A percentile compares a stretch with the other conserved stretches of the same genome.
phyloP scores from a whole-genome alignment of 495 filamentous ascomycete genomes.

The Aspergillus taichungensis region DNA sequence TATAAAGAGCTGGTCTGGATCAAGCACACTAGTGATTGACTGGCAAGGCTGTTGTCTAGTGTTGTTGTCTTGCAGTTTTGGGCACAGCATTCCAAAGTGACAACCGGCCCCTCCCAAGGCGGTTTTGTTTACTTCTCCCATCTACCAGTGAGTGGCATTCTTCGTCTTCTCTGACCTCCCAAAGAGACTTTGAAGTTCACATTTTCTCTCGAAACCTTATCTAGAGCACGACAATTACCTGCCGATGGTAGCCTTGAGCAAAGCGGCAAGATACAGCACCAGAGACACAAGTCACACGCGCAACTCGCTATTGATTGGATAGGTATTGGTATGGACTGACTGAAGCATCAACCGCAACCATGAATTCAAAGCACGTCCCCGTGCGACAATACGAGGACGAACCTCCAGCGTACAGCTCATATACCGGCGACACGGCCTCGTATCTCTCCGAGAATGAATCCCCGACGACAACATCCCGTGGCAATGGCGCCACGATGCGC shows the following conservation, averaged over 20 bases:
- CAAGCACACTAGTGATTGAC: too few relatives aligned
- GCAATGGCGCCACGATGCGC: slow-evolving; percentile 48
- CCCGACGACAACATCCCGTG: slow-evolving; percentile 12
- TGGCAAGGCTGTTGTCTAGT: too few relatives aligned
- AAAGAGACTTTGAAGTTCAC: slow-evolving; percentile 1
- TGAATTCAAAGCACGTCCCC: slow-evolving; percentile 24
- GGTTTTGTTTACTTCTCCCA: neutral
- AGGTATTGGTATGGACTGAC: slow-evolving; percentile 13
- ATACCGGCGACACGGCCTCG: slow-evolving; percentile 20
- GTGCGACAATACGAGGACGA: slow-evolving; percentile 30
- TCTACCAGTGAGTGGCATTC: slow-evolving; percentile 9
- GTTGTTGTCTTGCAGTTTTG: too few relatives aligned
- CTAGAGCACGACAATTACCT: neutral
- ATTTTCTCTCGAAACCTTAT: neutral
- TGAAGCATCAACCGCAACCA: slow-evolving; percentile 10
- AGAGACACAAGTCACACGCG: neutral
- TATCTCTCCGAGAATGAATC: slow-evolving; percentile 27
- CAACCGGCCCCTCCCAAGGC: too few relatives aligned
- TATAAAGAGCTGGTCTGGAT: too few relatives aligned
- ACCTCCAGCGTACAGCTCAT: slow-evolving; percentile 30
- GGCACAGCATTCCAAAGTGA: too few relatives aligned
- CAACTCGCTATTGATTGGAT: slow-evolving; percentile 15
- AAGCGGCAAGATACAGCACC: too few relatives aligned
- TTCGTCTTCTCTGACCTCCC: neutral
- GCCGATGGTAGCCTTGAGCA: too few relatives aligned